phyloP scores from a whole-genome alignment of 306 rosid genomes.

The Dryas octopetala region DNA sequence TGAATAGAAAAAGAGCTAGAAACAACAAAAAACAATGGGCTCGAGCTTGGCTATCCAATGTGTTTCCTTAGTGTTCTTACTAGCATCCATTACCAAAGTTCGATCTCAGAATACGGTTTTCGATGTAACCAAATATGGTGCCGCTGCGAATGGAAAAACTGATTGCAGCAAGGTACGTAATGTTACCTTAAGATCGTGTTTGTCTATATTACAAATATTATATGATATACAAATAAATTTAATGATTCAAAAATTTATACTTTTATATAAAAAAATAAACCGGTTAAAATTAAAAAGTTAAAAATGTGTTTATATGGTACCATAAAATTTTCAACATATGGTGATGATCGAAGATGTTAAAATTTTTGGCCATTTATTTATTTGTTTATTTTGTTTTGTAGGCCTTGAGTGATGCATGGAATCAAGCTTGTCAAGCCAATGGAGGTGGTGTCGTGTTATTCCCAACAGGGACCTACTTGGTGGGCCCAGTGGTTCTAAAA shows the following conservation, averaged over 20 bases:
- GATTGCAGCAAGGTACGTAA: conserved; percentile 32
- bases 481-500: conserved; percentile 10
- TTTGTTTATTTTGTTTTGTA: background rate
- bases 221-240: too few relatives aligned
- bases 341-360: background rate
- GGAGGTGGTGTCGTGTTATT: conserved; percentile 23
- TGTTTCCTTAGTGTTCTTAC: conserved; percentile 13
- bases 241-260: too few relatives aligned
- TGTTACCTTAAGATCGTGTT: too few relatives aligned
- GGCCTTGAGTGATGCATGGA: conserved; percentile 30
- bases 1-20: background rate
- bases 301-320: too few relatives aligned
- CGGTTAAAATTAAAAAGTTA: too few relatives aligned
- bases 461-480: conserved; percentile 24
- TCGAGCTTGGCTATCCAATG: background rate
- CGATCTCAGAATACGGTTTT: conserved; percentile 14
- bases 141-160: conserved; percentile 19
- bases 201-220: too few relatives aligned
- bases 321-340: too few relatives aligned
- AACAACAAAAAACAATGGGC: conserved; percentile 5
- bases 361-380: background rate
- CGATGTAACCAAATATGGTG: conserved; percentile 19
- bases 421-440: conserved; percentile 26
- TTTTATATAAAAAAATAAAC: too few relatives aligned
- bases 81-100: conserved; percentile 1